A percentile compares a stretch with the other conserved stretches of the same genome.
Conservation (phyloP, 2,329 filamentous ascomycete genomes). For the Mycogone perniciosa region DNA sequence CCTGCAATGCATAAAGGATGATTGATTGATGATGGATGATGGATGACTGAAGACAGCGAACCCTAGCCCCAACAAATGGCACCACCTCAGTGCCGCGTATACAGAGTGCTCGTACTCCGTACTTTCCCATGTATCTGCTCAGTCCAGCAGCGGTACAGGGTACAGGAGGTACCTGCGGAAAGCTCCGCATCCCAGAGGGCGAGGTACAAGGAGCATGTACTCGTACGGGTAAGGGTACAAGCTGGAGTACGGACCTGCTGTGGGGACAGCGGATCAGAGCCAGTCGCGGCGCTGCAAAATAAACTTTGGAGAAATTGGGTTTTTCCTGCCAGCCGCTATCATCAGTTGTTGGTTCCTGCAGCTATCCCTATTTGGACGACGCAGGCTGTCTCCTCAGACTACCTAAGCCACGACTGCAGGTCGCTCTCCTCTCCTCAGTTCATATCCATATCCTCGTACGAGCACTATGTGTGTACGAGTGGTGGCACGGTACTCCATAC, state of each 20-base stretch:
- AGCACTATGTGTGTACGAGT: neutral
- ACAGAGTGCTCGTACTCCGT: too few relatives aligned
- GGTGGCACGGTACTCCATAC: too few relatives aligned
- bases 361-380: neutral
- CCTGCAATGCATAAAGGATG: too few relatives aligned
- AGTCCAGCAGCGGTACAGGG: too few relatives aligned
- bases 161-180: too few relatives aligned
- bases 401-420: neutral
- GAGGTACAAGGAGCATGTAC: neutral
- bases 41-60: too few relatives aligned
- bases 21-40: too few relatives aligned
- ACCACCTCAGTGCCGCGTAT: too few relatives aligned
- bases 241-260: neutral
- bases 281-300: constrained; percentile 8
- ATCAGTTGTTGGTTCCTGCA: constrained; percentile 5
- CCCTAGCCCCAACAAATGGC: too few relatives aligned
- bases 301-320: constrained; percentile 10
- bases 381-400: too few relatives aligned
- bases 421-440: neutral
- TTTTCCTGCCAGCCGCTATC: constrained; percentile 6
- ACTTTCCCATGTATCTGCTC: too few relatives aligned
- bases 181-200: too few relatives aligned
- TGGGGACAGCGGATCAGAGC: constrained; percentile 3
- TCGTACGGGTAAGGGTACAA: neutral
- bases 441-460: neutral